Evolutionary conservation across 129 eudicot species (phyloP).

Genomic region (Lactuca saligna): DNA sequence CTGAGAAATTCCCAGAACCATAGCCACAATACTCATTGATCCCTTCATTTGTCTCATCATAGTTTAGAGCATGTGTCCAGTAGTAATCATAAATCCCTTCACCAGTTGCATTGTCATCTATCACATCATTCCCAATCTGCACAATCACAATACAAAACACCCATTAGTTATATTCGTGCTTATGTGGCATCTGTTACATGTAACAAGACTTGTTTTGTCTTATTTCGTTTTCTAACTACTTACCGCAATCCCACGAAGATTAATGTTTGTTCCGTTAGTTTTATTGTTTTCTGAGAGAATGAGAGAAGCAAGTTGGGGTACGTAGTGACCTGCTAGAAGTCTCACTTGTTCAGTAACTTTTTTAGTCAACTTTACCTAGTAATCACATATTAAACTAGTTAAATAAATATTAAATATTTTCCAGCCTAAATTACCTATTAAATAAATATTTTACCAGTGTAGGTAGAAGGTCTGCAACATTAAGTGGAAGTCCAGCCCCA

Average conservation of each 20-base stretch:
- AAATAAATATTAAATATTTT: neutral
- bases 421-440: neutral
- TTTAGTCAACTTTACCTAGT: constrained; percentile 81
- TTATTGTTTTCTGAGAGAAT: constrained; percentile 39
- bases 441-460: constrained; percentile 49
- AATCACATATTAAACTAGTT: constrained; percentile 11
- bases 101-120: constrained; percentile 19
- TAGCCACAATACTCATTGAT: constrained; percentile 38
- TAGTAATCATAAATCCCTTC: constrained; percentile 39
- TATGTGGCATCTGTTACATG: too few species aligned
- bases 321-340: constrained; percentile 54
- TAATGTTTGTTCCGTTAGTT: constrained; percentile 38
- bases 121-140: constrained; percentile 45
- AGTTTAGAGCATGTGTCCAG: constrained; percentile 48
- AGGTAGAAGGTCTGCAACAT: constrained; percentile 82
- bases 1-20: constrained; percentile 22
- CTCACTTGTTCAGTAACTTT: constrained; percentile 96
- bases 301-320: constrained; percentile 43
- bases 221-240: neutral
- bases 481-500: constrained; percentile 92
- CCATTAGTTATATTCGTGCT: too few species aligned
- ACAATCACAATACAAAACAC: neutral
- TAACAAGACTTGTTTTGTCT: too few species aligned
- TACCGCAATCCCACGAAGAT: constrained; percentile 46
- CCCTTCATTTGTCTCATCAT: constrained; percentile 42